Evolutionary conservation across 805 yeast species (phyloP).

Genomic region (Candida maltosa): DNA sequence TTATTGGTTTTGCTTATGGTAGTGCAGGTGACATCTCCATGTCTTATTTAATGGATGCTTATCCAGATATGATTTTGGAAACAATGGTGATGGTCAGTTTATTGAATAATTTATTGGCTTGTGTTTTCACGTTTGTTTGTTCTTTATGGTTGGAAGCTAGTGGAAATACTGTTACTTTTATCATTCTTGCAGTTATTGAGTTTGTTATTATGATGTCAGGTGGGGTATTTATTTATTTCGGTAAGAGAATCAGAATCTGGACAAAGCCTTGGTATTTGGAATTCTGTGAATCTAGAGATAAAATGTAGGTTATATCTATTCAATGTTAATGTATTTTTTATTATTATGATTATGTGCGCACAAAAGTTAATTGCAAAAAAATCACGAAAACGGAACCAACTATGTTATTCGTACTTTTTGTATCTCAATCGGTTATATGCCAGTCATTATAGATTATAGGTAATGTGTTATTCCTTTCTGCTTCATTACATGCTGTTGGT

Average conservation of each 20-base stretch:
- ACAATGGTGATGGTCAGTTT: conserved; percentile 39
- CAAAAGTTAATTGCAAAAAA: neutral
- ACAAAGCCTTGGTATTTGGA: conserved; percentile 31
- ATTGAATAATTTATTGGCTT: conserved; percentile 35
- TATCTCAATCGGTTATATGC: neutral
- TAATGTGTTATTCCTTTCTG: too few species aligned
- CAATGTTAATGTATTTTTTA: neutral
- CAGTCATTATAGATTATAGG: too few species aligned
- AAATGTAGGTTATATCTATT: too few species aligned
- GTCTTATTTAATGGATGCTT: conserved; percentile 38
- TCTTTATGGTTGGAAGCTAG: conserved; percentile 35
- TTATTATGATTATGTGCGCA: neutral
- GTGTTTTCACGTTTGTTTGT: conserved; percentile 37
- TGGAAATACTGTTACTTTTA: conserved; percentile 34
- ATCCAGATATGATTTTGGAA: conserved; percentile 39
- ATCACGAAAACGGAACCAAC: neutral
- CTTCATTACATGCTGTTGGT: too few species aligned
- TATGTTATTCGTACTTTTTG: neutral
- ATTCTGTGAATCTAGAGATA: conserved; percentile 15
- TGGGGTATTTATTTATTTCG: conserved; percentile 29
- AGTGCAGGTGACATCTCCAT: conserved; percentile 37
- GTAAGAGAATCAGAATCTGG: conserved; percentile 29
- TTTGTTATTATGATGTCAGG: conserved; percentile 28
- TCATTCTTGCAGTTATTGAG: conserved; percentile 33
- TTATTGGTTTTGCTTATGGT: conserved; percentile 38